A percentile compares a stretch with the other conserved stretches of the same genome.
Conservation (phyloP, 1,284 basidiomycete genomes). For the Pisolithus thermaeus region DNA sequence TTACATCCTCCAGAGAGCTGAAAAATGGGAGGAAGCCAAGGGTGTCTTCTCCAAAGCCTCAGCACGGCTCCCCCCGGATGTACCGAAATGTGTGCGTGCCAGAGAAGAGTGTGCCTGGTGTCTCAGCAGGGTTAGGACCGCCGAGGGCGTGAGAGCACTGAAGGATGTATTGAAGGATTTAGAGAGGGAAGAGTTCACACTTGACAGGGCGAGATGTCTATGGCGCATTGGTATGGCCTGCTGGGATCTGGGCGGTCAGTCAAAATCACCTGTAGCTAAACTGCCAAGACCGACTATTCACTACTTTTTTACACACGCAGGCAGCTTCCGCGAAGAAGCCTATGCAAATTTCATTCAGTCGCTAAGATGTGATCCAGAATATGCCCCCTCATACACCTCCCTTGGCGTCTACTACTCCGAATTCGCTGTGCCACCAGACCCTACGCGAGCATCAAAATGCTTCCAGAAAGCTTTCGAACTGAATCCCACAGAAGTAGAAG, state of each 20-base stretch:
- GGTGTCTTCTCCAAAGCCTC: conserved; percentile 54
- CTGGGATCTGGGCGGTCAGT: conserved; percentile 72
- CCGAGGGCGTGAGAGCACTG: conserved; percentile 52
- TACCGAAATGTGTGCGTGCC: conserved; percentile 57
- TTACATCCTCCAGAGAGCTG: conserved; percentile 62
- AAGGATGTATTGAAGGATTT: conserved; percentile 54
- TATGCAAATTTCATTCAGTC: conserved; percentile 82
- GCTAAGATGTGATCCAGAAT: conserved; percentile 71
- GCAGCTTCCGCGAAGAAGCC: conserved; percentile 49
- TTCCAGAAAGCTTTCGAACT: conserved; percentile 99
- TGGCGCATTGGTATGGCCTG: conserved; percentile 80
- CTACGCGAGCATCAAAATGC: conserved; percentile 85
- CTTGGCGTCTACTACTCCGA: conserved; percentile 89
- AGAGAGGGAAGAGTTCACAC: conserved; percentile 43
- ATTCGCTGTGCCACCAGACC: conserved; percentile 67
- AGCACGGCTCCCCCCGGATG: conserved; percentile 40
- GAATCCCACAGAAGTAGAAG: conserved; percentile 82
- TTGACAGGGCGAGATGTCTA: conserved; percentile 70
- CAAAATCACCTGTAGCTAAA: background rate
- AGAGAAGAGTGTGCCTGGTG: conserved; percentile 89
- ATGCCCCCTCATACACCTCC: conserved; percentile 90
- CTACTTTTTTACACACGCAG: conserved; percentile 21
- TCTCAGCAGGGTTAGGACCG: conserved; percentile 51
- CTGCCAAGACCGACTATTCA: background rate
- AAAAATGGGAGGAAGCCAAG: conserved; percentile 69